Percentiles rank a stretch among this genome's conserved stretches.
These are phyloP conservation scores for Cyclotella cryptica DNA, from an alignment of 108 stramenopile species.

Conservation along the genomic window DNA sequence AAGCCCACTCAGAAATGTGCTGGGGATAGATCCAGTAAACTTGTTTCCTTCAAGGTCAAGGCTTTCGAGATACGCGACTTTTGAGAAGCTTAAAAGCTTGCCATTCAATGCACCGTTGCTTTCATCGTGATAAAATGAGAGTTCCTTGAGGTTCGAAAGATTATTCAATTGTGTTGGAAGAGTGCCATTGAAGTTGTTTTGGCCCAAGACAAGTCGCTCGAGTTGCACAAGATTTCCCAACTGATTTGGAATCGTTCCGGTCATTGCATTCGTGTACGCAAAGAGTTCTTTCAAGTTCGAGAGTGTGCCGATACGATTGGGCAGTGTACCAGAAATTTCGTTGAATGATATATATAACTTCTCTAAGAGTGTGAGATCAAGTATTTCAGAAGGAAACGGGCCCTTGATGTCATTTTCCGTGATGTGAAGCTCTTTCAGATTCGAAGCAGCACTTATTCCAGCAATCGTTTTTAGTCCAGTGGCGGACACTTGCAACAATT, in stretches of 20 bases:
- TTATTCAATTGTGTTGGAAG: conserved; percentile 51
- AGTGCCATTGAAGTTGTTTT: conserved; percentile 46
- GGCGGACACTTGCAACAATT: conserved; percentile 64
- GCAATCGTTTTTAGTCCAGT: conserved; percentile 58
- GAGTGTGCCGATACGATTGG: conserved; percentile 51
- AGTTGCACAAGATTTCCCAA: conserved; percentile 50
- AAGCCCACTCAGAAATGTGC: conserved; percentile 50
- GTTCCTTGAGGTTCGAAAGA: conserved; percentile 45
- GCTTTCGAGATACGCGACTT: conserved; percentile 45
- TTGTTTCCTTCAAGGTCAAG: conserved; percentile 55
- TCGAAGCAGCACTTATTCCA: conserved; percentile 55
- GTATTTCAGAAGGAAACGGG: conserved; percentile 63
- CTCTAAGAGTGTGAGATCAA: conserved; percentile 52
- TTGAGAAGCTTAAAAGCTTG: conserved; percentile 37
- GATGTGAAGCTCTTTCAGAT: conserved; percentile 63
- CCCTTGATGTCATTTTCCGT: conserved; percentile 68
- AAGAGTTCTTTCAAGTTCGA: conserved; percentile 54
- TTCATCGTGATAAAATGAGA: conserved; percentile 43
- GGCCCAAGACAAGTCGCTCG: conserved; percentile 40
- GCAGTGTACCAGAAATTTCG: conserved; percentile 51
- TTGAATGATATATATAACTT: conserved; percentile 69
- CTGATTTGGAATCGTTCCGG: conserved; percentile 65
- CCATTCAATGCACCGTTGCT: conserved; percentile 35
- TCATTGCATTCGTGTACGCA: conserved; percentile 58
- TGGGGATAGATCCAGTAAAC: conserved; percentile 52